Evolutionary conservation across 1,284 basidiomycete genomes (phyloP).

Genomic region (Sanghuangporus baumii): DNA sequence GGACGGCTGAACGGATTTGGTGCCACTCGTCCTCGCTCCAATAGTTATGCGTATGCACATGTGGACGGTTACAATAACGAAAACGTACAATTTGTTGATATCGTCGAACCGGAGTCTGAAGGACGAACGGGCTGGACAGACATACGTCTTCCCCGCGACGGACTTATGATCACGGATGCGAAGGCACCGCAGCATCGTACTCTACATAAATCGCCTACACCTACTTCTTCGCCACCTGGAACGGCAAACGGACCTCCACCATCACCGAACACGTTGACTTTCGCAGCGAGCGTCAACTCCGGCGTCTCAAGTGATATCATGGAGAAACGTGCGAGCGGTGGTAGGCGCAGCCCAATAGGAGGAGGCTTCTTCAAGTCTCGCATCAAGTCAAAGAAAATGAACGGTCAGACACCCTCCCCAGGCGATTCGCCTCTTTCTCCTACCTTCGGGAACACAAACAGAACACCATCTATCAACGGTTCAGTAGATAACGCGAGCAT

Average conservation of each 20-base stretch:
- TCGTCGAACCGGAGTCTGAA: background rate
- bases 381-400: conserved; percentile 3
- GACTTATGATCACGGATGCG: background rate
- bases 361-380: conserved; percentile 1
- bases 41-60: background rate
- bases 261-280: background rate
- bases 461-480: background rate
- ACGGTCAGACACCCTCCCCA: background rate
- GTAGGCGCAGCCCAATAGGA: background rate
- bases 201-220: background rate
- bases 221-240: background rate
- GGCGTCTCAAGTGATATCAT: background rate
- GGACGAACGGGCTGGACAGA: background rate
- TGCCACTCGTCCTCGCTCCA: background rate
- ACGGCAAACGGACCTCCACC: background rate
- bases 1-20: background rate
- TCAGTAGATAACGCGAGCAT: background rate
- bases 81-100: background rate
- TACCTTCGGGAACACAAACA: background rate
- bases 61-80: background rate
- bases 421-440: background rate
- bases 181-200: background rate
- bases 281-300: background rate
- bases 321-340: background rate
- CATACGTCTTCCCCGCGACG: background rate